A percentile compares a stretch with the other conserved stretches of the same genome.
Conservation (phyloP, 2,329 filamentous ascomycete species). For the Bipolaris oryzae region DNA sequence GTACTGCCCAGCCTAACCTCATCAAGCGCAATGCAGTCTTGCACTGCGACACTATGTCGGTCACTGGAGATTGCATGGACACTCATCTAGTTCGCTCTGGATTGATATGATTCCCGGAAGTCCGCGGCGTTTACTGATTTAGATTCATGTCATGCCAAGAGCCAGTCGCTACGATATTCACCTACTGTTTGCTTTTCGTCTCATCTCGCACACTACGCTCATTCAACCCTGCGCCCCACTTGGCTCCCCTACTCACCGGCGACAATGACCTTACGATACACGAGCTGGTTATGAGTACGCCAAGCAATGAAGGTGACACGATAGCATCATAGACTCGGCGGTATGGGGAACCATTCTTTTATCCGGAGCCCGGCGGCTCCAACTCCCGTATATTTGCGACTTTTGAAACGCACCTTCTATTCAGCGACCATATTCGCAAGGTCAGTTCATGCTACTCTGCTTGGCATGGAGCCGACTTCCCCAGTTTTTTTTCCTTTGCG, state of each 20-base stretch:
- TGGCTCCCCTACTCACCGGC: constrained; percentile 17
- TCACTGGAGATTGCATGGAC: not conserved
- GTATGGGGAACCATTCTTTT: constrained; percentile 10
- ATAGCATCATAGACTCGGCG: constrained; percentile 20
- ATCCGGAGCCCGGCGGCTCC: constrained; percentile 15
- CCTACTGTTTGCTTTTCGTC: constrained; percentile 18
- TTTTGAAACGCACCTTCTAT: constrained; percentile 27
- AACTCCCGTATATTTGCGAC: constrained; percentile 11
- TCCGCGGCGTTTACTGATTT: not conserved
- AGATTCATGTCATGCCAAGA: not conserved
- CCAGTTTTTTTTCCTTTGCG: constrained; percentile 23
- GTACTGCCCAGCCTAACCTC: not conserved
- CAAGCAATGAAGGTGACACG: constrained; percentile 21
- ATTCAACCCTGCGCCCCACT: constrained; percentile 10
- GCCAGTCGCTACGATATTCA: not conserved
- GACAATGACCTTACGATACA: constrained; percentile 30
- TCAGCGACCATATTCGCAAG: constrained; percentile 24
- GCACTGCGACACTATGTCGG: not conserved
- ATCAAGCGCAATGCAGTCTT: not conserved
- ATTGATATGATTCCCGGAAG: not conserved
- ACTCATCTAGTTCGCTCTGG: not conserved
- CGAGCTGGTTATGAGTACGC: constrained; percentile 25
- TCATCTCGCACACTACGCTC: constrained; percentile 40
- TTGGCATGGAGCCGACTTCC: constrained; percentile 25
- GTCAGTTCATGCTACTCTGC: constrained; percentile 26